phyloP scores from a whole-genome alignment of 2,329 filamentous ascomycete genomes.

The Ciborinia camelliae region DNA sequence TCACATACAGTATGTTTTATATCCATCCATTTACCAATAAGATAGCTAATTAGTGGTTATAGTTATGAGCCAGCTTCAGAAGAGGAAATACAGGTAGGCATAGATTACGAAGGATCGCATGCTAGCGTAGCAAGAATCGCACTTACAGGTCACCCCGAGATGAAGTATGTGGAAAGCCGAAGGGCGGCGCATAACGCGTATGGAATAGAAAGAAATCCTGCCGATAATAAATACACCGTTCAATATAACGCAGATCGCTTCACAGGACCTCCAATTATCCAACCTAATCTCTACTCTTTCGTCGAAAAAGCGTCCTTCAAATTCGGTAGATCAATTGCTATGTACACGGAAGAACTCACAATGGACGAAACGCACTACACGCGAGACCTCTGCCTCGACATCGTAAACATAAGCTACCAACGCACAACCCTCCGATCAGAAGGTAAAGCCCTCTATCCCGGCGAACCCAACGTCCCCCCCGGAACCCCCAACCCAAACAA shows the following conservation, averaged over 20 bases:
- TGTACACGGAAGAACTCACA: constrained; percentile 6
- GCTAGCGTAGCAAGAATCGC: constrained; percentile 26
- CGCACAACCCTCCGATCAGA: not conserved
- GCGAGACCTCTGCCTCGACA: not conserved
- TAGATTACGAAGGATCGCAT: not conserved
- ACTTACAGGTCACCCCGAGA: constrained; percentile 32
- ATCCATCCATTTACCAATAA: not conserved
- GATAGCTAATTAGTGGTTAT: not conserved
- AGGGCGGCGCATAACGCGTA: not conserved
- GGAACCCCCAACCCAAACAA: constrained; percentile 2
- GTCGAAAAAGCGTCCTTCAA: constrained; percentile 26
- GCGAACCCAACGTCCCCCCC: not conserved
- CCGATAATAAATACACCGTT: constrained; percentile 20
- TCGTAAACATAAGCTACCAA: not conserved
- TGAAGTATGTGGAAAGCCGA: constrained; percentile 27
- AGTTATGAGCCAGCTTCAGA: not conserved
- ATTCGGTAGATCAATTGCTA: constrained; percentile 28
- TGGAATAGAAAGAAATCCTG: not conserved
- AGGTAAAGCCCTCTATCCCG: constrained; percentile 1
- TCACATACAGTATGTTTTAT: constrained; percentile 5
- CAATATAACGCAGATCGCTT: constrained; percentile 25
- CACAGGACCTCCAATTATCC: constrained; percentile 27
- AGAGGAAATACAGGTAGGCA: not conserved
- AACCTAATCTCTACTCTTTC: constrained; percentile 30
- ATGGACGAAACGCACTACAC: not conserved